A percentile compares a stretch with the other conserved stretches of the same genome.
Conservation (phyloP, 768 basidiomycete species). For the Pleurotus salmoneostramineus region DNA sequence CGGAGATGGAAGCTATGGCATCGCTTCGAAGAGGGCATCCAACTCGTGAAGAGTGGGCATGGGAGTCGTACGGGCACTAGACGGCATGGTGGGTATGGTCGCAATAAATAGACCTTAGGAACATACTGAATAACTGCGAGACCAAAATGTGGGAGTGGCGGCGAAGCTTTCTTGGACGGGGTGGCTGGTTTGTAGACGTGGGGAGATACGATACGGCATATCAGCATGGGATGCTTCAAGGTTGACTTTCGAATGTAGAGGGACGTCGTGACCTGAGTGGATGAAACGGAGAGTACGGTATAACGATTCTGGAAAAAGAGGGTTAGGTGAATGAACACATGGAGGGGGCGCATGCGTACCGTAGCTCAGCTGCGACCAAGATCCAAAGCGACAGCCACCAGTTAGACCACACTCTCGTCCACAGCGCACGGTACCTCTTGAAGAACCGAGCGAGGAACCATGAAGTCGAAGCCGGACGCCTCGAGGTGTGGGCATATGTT, state of each 20-base stretch:
- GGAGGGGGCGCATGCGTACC: conserved; percentile 33
- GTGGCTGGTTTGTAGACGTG: conserved; percentile 91
- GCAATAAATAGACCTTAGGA: neutral
- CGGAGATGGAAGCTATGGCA: conserved; percentile 69
- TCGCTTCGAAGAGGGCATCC: conserved; percentile 59
- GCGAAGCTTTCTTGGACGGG: conserved; percentile 73
- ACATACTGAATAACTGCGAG: conserved; percentile 84
- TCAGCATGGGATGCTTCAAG: conserved; percentile 13
- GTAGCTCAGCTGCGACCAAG: conserved; percentile 45
- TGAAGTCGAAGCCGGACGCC: conserved; percentile 9
- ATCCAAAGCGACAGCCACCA: conserved; percentile 68
- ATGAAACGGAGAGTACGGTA: conserved; percentile 72
- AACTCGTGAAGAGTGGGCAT: conserved; percentile 84
- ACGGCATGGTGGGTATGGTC: neutral
- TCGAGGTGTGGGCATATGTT: too few species aligned
- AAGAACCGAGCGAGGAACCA: conserved; percentile 31
- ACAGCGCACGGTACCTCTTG: conserved; percentile 13
- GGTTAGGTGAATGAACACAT: neutral
- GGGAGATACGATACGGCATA: conserved; percentile 76
- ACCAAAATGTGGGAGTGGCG: conserved; percentile 80
- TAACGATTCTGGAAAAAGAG: conserved; percentile 46
- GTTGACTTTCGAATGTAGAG: conserved; percentile 31
- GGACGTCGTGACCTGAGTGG: conserved; percentile 54
- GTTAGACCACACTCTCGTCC: conserved; percentile 31
- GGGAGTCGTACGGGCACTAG: conserved; percentile 76